Conservation (phyloP, 768 basidiomycete species). For the Mycena metata region DNA sequence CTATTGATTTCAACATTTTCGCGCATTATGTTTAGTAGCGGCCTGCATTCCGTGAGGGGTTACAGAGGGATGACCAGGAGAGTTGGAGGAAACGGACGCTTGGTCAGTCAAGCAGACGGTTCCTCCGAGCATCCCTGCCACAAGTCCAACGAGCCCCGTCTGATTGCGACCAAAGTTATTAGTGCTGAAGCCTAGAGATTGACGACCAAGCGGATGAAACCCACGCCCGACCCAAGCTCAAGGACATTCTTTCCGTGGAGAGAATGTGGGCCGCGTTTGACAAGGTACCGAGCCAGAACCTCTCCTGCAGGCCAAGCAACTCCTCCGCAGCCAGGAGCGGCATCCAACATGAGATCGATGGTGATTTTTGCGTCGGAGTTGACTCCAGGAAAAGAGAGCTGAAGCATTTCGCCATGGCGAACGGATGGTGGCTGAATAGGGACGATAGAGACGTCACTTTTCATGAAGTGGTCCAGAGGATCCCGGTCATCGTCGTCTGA, state of each 20-base stretch:
- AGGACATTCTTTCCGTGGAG: slow-evolving; percentile 72
- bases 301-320: slow-evolving; percentile 94
- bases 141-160: slow-evolving; percentile 93
- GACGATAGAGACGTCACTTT: slow-evolving; percentile 52
- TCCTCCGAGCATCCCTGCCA: slow-evolving; percentile 76
- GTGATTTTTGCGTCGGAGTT: slow-evolving; percentile 45
- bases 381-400: slow-evolving; percentile 55
- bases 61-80: slow-evolving; percentile 23
- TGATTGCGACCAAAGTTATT: neutral
- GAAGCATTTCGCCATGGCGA: slow-evolving; percentile 58
- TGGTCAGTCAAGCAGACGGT: slow-evolving; percentile 92
- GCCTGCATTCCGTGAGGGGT: slow-evolving; percentile 58
- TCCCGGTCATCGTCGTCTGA: slow-evolving; percentile 29
- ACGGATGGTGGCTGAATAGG: slow-evolving; percentile 69
- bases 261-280: slow-evolving; percentile 62
- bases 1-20: slow-evolving; percentile 79
- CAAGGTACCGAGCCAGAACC: slow-evolving; percentile 84
- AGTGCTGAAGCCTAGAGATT: neutral
- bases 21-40: slow-evolving; percentile 83
- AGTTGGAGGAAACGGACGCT: slow-evolving; percentile 68
- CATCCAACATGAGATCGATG: slow-evolving; percentile 76
- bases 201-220: neutral
- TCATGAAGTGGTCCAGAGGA: slow-evolving; percentile 24
- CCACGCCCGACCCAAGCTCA: slow-evolving; percentile 71
- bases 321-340: slow-evolving; percentile 91